Conservation (phyloP, 2,329 filamentous ascomycete genomes). For the Aspergillus sp. region DNA sequence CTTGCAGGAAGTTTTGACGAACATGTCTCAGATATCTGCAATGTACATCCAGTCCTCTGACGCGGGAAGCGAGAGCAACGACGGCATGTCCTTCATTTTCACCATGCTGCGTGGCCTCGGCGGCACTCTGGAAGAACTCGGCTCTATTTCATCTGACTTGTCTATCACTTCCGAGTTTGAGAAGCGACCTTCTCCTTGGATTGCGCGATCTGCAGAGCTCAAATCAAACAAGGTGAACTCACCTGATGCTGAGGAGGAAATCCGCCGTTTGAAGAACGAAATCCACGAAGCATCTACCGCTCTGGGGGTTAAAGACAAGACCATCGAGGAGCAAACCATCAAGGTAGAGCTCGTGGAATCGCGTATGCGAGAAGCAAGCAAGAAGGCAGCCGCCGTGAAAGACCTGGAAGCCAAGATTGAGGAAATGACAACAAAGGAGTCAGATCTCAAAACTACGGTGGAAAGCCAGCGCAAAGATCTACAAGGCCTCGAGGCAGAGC, state of each 20-base stretch:
- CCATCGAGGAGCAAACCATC: constrained; percentile 80
- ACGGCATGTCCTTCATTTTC: constrained; percentile 68
- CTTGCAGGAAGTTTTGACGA: constrained; percentile 64
- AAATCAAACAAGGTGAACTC: constrained; percentile 78
- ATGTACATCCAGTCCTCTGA: constrained; percentile 28
- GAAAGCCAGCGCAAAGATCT: constrained; percentile 40
- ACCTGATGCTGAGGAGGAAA: constrained; percentile 80
- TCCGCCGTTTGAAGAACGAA: constrained; percentile 76
- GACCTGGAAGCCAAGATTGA: constrained; percentile 45
- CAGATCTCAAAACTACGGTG: constrained; percentile 32
- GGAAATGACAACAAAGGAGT: constrained; percentile 35
- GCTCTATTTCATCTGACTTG: constrained; percentile 67
- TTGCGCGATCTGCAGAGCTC: constrained; percentile 75
- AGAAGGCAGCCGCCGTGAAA: constrained; percentile 62
- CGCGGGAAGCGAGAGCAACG: constrained; percentile 37
- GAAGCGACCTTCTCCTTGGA: constrained; percentile 74
- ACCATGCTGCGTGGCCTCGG: constrained; percentile 66
- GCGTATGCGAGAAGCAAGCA: constrained; percentile 77
- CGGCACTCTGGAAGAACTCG: constrained; percentile 67
- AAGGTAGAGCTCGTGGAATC: constrained; percentile 92
- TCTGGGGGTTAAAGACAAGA: constrained; percentile 73
- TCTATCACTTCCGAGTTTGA: constrained; percentile 79
- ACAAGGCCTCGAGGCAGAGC: constrained; percentile 38
- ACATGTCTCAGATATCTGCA: constrained; percentile 47
- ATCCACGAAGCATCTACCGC: constrained; percentile 73